Evolutionary conservation across 495 filamentous ascomycete species (phyloP), one percentile per base, ranked within the genome.

Genomic region (Baudoinia panamericana): DNA sequence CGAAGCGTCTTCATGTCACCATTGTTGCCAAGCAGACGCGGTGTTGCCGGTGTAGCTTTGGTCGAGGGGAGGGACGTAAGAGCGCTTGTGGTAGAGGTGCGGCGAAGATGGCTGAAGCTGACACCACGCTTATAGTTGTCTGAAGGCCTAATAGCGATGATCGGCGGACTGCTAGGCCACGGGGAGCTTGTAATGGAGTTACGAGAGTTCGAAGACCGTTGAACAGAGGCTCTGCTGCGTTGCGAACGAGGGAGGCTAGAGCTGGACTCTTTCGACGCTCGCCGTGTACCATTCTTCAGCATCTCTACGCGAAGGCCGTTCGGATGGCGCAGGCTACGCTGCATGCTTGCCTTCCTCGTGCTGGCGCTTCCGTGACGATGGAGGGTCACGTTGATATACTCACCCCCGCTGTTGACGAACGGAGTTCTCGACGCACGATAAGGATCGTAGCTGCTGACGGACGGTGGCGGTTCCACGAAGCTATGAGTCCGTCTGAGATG

Each of bases 401-500:
- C 54, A 41, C 58, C 65, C 51, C 66, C 58, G 0, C 43, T 41
- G 1, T 53, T 56, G 1, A 59, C 35, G 2, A 64, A 55, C 0
- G 54, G 58, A 54, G 70, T 38, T 26, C 69, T 68, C 3, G 83
- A 84, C 6, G 82, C 75, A 46, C 80, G 69, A 56, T 76, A 93
- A 0, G 86, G 86, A 59, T 94, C 86, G 48, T 92, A 94, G 63
- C 82, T 72, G 7, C 64, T 61, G 3, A 72, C 64, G 35, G 62
- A 64, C 11, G 53, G 52, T 13, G 58, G 55, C 15, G 50, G 41
- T 33, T 68, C 62, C 20, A 63, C 56, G 23, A 66, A 64, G 36
- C 58, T 67, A 20, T 61, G 52, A 10, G 58, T 59, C 7, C 60
- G 54, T 29, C 49, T 36, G 30, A 60, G 45, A 53, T 66, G 54